Evolutionary conservation across 495 filamentous ascomycete species (phyloP), one percentile per base, ranked within the genome.

Genomic region (Penicillium paradoxum): DNA sequence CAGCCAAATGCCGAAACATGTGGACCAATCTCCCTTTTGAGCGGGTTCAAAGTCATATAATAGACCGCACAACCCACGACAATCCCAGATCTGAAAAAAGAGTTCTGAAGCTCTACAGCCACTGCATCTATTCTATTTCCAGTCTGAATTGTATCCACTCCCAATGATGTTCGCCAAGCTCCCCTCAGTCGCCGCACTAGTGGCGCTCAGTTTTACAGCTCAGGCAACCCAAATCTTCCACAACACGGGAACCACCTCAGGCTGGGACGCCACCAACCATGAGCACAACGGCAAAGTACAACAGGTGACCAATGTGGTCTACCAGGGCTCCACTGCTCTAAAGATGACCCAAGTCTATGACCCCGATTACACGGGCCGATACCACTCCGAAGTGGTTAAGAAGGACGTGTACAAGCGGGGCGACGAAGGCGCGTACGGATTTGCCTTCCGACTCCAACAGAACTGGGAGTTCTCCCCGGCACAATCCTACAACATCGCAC

Each of bases 361-460:
- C 53, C 38, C 73, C 2, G 58, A 46, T 51, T 81, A 75, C 54
- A 62, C 34, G 6, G 78, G 73, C 10, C 79, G 79, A 5, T 83
- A 79, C 61, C 79, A 83, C 61, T 77, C 79, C n/a, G 79, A 83
- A 55, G 72, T 72, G 5, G 66, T 68, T 39, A 68, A 75, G 33
- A 59, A 71, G 54, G 62, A 73, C 53, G 78, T 67, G 7, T 81
- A 80, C 56, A 60, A 69, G 41, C 73, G 68, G 37, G 77, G 76
- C 33, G 72, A 81, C 45, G 69, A 65, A 8, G 76, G 73, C 1
- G 79, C 76, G 65, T 83, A 83, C 63, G 79, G 79, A 9, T 83
- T 83, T 56, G 65, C 67, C 3, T 82, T 82, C 67, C 71, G 74
- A 7, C 71, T 82, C 5, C 66, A 73, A 45, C 54, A 74, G 3